phyloP scores from a whole-genome alignment of 352 stramenopile species.

The Pythium inflatum region DNA sequence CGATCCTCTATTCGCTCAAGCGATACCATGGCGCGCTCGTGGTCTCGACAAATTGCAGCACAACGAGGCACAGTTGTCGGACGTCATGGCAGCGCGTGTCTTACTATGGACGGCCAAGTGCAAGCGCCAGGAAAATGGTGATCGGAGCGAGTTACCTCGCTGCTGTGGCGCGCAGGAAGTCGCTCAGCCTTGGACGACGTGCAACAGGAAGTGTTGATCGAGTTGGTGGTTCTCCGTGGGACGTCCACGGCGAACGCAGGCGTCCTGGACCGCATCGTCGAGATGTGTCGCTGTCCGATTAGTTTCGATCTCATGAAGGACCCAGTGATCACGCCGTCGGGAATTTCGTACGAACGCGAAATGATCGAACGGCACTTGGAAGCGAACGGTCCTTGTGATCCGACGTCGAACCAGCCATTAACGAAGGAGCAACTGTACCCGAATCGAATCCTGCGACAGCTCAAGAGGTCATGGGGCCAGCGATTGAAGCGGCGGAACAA shows the following conservation, averaged over 20 bases:
- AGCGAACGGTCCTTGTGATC: constrained; percentile 77
- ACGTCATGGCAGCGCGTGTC: constrained; percentile 46
- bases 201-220: no score
- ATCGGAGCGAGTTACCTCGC: constrained; percentile 49
- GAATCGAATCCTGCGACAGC: no score
- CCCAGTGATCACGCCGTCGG: constrained; percentile 69
- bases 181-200: no score
- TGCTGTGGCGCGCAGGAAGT: constrained; percentile 47
- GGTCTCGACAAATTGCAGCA: no score
- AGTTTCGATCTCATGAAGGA: constrained; percentile 82
- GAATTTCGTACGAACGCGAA: constrained; percentile 76
- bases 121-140: constrained; percentile 55
- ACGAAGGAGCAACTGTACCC: constrained; percentile 63
- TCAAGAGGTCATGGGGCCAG: no score
- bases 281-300: constrained; percentile 71
- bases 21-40: no score
- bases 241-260: no score
- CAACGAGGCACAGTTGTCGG: no score
- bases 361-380: constrained; percentile 81
- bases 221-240: no score
- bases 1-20: no score
- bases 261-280: no score
- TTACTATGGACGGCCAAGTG: constrained; percentile 71
- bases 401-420: constrained; percentile 59
- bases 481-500: no score